Conservation (phyloP, 2,329 filamentous ascomycete genomes). For the Xylariaceae sp. region DNA sequence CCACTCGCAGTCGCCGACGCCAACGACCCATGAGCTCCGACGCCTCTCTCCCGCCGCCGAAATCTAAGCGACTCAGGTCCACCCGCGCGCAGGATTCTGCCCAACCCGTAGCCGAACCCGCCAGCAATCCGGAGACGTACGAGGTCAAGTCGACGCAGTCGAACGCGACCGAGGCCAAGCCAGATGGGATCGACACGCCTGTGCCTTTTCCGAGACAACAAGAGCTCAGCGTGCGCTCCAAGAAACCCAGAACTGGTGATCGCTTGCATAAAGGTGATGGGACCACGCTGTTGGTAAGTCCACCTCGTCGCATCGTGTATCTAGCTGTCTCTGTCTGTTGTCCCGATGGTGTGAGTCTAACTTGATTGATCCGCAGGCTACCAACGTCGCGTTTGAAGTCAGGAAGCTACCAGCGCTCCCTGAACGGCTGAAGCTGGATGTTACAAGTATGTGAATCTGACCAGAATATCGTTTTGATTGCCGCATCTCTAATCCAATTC, state of each 20-base stretch:
- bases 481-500: conserved; percentile 22
- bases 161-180: conserved; percentile 40
- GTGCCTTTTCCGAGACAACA: conserved; percentile 35
- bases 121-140: conserved; percentile 47
- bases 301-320: background rate
- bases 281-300: conserved; percentile 58
- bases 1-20: conserved; percentile 56
- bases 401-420: conserved; percentile 80
- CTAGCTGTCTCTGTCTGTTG: background rate
- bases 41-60: conserved; percentile 51
- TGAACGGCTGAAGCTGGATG: conserved; percentile 64
- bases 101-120: conserved; percentile 51
- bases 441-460: conserved; percentile 50
- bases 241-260: conserved; percentile 59
- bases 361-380: conserved; percentile 54
- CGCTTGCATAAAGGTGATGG: conserved; percentile 62
- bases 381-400: conserved; percentile 78
- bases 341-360: background rate
- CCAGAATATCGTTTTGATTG: background rate
- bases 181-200: conserved; percentile 43
- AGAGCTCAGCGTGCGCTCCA: conserved; percentile 56
- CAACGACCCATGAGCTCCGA: conserved; percentile 56
- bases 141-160: conserved; percentile 52
- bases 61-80: conserved; percentile 58
- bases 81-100: conserved; percentile 44